These are phyloP conservation scores for Fusarium ambrosium DNA, from an alignment of 2,329 filamentous ascomycete genomes.

Conservation along the genomic window DNA sequence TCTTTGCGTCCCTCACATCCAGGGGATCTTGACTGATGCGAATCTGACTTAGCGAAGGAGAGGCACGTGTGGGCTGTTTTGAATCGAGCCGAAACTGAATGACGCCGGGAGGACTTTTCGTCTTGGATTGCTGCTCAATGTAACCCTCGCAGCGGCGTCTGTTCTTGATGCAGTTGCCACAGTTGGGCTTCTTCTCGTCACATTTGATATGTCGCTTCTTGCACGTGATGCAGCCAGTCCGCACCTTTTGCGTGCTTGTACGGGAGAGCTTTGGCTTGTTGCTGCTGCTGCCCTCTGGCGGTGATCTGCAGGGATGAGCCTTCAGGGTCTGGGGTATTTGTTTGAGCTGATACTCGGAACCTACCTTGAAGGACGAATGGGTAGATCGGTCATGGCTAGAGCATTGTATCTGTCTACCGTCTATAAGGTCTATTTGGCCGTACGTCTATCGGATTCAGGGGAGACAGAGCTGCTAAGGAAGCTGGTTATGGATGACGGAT, in stretches of 20 bases:
- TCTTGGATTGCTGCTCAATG: background rate
- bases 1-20: conserved; percentile 24
- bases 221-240: conserved; percentile 43
- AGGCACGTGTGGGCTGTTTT: conserved; percentile 5
- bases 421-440: background rate
- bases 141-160: conserved; percentile 38
- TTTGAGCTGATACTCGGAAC: background rate
- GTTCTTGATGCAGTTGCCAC: conserved; percentile 33
- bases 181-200: conserved; percentile 35
- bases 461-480: background rate
- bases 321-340: background rate
- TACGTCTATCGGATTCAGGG: background rate
- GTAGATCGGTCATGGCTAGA: background rate
- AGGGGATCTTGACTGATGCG: conserved; percentile 23
- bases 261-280: conserved; percentile 31
- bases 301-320: conserved; percentile 1
- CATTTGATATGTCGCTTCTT: conserved; percentile 44
- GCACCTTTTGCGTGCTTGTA: conserved; percentile 37
- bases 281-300: background rate
- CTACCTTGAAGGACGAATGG: background rate
- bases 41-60: conserved; percentile 15
- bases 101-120: conserved; percentile 1
- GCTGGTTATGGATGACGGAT: background rate
- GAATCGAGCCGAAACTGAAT: conserved; percentile 46
- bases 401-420: background rate